These are phyloP conservation scores for Trichoderma pleuroti DNA, from an alignment of 2,329 filamentous ascomycete genomes.

Conservation along the genomic window DNA sequence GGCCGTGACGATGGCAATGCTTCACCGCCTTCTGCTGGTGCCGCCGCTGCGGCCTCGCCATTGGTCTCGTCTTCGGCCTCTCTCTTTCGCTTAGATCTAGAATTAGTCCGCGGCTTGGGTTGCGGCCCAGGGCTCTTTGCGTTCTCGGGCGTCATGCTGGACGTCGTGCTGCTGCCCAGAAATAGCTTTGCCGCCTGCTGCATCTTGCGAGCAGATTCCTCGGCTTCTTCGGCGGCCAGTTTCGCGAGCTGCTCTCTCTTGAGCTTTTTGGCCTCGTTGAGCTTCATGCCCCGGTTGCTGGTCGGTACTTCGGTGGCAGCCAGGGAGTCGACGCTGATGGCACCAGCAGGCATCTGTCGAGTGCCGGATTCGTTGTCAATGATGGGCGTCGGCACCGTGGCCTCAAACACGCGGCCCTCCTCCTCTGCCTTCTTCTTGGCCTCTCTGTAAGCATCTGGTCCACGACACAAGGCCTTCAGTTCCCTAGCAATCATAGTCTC, in stretches of 20 bases:
- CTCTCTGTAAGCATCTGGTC: constrained; percentile 57
- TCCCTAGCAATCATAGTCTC: constrained; percentile 83
- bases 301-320: constrained; percentile 60
- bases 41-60: constrained; percentile 26
- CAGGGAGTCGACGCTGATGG: constrained; percentile 55
- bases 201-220: constrained; percentile 54
- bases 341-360: constrained; percentile 55
- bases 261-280: constrained; percentile 73
- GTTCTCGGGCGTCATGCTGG: constrained; percentile 30
- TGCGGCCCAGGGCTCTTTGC: constrained; percentile 22
- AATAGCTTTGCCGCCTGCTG: constrained; percentile 46
- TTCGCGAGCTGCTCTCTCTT: constrained; percentile 64
- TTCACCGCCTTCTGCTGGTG: constrained; percentile 22
- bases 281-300: constrained; percentile 71
- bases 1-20: constrained; percentile 36
- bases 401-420: constrained; percentile 59
- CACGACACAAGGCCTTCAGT: constrained; percentile 66
- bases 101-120: constrained; percentile 31
- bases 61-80: constrained; percentile 34
- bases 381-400: constrained; percentile 33
- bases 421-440: constrained; percentile 64
- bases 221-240: constrained; percentile 59
- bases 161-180: constrained; percentile 34
- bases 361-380: constrained; percentile 50
- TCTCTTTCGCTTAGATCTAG: constrained; percentile 45